Evolutionary conservation across 768 basidiomycete species (phyloP), one percentile per base, ranked within the genome.

Genomic region (Leccinellum luteum): DNA sequence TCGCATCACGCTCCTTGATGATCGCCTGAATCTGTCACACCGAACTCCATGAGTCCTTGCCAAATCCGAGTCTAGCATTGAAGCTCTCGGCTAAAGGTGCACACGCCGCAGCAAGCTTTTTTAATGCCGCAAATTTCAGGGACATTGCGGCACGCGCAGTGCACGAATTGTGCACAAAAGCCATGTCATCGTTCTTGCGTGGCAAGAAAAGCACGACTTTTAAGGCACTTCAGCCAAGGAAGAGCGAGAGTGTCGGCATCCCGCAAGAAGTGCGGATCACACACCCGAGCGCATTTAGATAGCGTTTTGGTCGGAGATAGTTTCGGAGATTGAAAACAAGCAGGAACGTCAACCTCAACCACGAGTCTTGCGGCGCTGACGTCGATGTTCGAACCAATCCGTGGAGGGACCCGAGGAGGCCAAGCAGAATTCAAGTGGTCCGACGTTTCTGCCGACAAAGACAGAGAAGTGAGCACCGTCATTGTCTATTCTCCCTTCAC

Each of bases 351-450:
- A 45, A 19, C 28, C 9, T 31, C 15, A 28, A 19, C 55, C 19
- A 23, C 17, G n/a, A 17, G 4, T n/a, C 19, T 10, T 15, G 15
- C 35, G 21, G 44, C 3, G 4, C 27, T 35, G 13, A 9, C 48
- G 41, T 43, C 41, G 9, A 43, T 92, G 90, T 92, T 90, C 63
- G 90, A 92, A 70, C 91, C 91, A 10, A 83, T 90, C 38, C 83
- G 92, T 52, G 92, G 90, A 45, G 92, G 92, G n/a, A 94, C 91
- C 21, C 84, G 92, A 56, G 92, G 92, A n/a, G 92, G 92, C 3
- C 89, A 91, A 64, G 92, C 86, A 49, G 90, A 93, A 65, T 94
- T 94, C 79, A 92, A 92, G 73, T 94, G 92, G 92, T 69, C 88
- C 12, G 92, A 94, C 64, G 91, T 92, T 8, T 87, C 91, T 43